phyloP scores from a whole-genome alignment of 768 basidiomycete species.

The Chalciporus piperatus region DNA sequence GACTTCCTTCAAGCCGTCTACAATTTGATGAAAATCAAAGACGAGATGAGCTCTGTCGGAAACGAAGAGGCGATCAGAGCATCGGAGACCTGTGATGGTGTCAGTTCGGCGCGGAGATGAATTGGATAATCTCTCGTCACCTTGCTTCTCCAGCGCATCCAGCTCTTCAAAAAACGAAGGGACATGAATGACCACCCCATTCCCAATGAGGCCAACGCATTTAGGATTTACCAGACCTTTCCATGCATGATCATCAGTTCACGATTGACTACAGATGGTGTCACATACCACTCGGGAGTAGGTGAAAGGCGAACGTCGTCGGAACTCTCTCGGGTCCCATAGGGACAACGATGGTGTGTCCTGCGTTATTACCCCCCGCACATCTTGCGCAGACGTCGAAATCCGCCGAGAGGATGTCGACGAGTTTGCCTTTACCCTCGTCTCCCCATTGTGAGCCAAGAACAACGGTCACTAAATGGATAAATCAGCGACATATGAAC shows the following conservation, averaged over 20 bases:
- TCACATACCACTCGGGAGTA: constrained; percentile 80
- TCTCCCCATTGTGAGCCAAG: constrained; percentile 92
- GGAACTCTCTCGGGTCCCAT: constrained; percentile 63
- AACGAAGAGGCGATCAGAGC: constrained; percentile 80
- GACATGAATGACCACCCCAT: constrained; percentile 93
- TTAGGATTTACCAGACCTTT: constrained; percentile 81
- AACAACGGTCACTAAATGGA: constrained; percentile 59
- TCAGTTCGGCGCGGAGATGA: constrained; percentile 3
- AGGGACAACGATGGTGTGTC: constrained; percentile 93
- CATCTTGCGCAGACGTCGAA: constrained; percentile 93
- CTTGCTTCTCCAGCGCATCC: constrained; percentile 80
- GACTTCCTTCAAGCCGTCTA: constrained; percentile 96
- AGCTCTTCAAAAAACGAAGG: constrained; percentile 95
- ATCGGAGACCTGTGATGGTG: constrained; percentile 66
- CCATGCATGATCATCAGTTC: neutral
- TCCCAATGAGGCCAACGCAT: constrained; percentile 86
- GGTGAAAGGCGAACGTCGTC: constrained; percentile 92
- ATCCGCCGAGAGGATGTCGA: constrained; percentile 90
- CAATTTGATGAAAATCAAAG: constrained; percentile 99
- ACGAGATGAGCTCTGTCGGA: constrained; percentile 97
- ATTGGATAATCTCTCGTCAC: constrained; percentile 36
- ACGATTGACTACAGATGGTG: neutral
- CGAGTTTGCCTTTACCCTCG: constrained; percentile 94
- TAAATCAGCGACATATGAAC: constrained; percentile 10
- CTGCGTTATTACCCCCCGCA: constrained; percentile 98